Evolutionary conservation across 2,329 filamentous ascomycete species (phyloP).

Genomic region (Scorias spongiosa): DNA sequence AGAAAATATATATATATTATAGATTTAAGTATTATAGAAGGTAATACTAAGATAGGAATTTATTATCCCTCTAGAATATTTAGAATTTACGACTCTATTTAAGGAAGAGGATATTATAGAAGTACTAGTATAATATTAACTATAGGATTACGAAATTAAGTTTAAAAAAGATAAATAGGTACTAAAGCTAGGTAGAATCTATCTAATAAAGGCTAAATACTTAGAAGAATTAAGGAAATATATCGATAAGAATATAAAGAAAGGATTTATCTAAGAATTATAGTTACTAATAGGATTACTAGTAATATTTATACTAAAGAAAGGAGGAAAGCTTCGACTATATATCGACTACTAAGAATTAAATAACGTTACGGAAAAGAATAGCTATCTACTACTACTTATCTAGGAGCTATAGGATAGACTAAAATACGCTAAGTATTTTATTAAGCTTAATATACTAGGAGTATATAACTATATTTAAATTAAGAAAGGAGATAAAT

Average conservation of each 20-base stretch:
- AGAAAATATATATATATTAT: neutral
- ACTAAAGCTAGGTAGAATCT: neutral
- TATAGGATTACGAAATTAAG: neutral
- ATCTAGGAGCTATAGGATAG: slow-evolving; percentile 1
- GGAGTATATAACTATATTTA: neutral
- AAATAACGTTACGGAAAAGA: neutral
- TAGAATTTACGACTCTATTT: neutral
- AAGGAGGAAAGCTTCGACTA: neutral
- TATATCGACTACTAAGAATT: neutral
- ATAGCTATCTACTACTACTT: neutral
- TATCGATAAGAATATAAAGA: neutral
- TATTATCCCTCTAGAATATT: neutral
- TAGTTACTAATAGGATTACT: neutral
- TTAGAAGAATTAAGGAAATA: neutral
- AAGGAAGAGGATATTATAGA: neutral
- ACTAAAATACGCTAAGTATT: neutral
- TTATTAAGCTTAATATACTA: neutral
- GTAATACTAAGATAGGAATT: neutral
- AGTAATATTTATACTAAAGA: neutral
- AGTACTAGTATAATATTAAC: neutral
- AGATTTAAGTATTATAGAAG: neutral
- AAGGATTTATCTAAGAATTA: neutral
- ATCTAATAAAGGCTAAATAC: neutral
- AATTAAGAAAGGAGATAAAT: neutral
- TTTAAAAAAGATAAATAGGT: neutral